Percentiles rank a stretch among this genome's conserved stretches.
Conservation (phyloP, 2,329 filamentous ascomycete species). For the Fulvia fulva region DNA sequence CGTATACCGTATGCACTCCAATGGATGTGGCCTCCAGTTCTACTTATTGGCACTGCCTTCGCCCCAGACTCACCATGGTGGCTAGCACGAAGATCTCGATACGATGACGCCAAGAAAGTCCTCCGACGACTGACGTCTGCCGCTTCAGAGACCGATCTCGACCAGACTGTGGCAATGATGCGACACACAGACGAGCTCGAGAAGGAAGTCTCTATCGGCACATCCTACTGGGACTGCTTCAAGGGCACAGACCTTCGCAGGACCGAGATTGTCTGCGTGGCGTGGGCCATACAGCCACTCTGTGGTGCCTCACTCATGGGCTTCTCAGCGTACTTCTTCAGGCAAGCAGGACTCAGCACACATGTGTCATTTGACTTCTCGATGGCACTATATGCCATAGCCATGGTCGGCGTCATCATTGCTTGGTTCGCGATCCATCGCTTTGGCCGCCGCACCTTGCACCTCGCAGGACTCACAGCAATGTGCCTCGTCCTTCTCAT, state of each 20-base stretch:
- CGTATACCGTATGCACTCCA: slow-evolving; percentile 43
- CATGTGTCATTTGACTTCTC: slow-evolving; percentile 25
- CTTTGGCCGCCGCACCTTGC: slow-evolving; percentile 36
- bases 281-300: slow-evolving; percentile 32
- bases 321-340: slow-evolving; percentile 36
- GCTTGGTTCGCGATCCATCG: slow-evolving; percentile 33
- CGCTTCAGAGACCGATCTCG: slow-evolving; percentile 15
- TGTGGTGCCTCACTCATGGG: slow-evolving; percentile 32
- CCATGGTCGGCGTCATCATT: slow-evolving; percentile 31
- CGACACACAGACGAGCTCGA: slow-evolving; percentile 28
- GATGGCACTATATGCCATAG: slow-evolving; percentile 38
- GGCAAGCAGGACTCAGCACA: slow-evolving; percentile 33
- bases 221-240: slow-evolving; percentile 36
- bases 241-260: slow-evolving; percentile 33
- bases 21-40: slow-evolving; percentile 45
- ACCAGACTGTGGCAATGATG: slow-evolving; percentile 27
- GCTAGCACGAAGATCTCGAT: slow-evolving; percentile 28
- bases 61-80: slow-evolving; percentile 32
- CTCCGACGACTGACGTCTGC: slow-evolving; percentile 28
- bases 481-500: slow-evolving; percentile 20
- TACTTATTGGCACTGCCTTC: slow-evolving; percentile 29
- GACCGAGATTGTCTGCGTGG: slow-evolving; percentile 34
- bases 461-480: slow-evolving; percentile 27
- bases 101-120: slow-evolving; percentile 25
- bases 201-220: slow-evolving; percentile 26